These are phyloP conservation scores for Globisporangium carolinianum DNA, from an alignment of 352 stramenopile species.

Conservation along the genomic window DNA sequence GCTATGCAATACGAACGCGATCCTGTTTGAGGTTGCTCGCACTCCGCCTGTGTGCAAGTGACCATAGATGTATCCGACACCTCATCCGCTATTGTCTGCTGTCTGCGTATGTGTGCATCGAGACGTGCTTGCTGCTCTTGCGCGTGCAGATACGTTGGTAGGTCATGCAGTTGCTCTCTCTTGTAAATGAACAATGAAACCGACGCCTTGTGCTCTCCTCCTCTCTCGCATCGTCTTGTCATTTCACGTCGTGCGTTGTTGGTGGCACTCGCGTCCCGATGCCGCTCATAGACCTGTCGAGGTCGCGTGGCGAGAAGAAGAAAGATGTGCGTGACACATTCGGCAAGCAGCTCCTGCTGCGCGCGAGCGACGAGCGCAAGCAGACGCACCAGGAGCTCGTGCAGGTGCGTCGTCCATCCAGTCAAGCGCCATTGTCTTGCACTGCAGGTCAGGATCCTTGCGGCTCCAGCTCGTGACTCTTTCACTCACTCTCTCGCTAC, in stretches of 20 bases:
- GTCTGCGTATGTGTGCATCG: not conserved
- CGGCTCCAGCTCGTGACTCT: not conserved
- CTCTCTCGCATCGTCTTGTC: too few species aligned
- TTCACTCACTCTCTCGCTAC: not conserved
- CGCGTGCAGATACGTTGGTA: too few species aligned
- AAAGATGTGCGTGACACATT: slow-evolving; percentile 33
- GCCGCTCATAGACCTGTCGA: slow-evolving; percentile 5
- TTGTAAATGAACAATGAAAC: too few species aligned
- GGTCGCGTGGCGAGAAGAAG: slow-evolving; percentile 21
- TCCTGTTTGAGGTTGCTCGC: slow-evolving; percentile 77
- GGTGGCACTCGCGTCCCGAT: not conserved
- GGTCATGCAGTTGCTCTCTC: too few species aligned
- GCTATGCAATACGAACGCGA: slow-evolving; percentile 39
- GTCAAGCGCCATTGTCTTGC: not conserved
- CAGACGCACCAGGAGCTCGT: slow-evolving; percentile 31
- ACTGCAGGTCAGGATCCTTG: not conserved
- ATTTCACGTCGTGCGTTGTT: not conserved
- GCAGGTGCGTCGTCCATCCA: slow-evolving; percentile 17
- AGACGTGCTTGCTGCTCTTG: not conserved
- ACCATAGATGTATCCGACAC: slow-evolving; percentile 66
- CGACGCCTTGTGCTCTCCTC: too few species aligned
- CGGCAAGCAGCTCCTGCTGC: slow-evolving; percentile 29
- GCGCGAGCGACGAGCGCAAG: slow-evolving; percentile 27
- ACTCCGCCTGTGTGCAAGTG: slow-evolving; percentile 49
- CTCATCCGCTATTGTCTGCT: not conserved